Evolutionary conservation across 2,329 filamentous ascomycete species (phyloP).

Genomic region (Nigrospora sphaerica): DNA sequence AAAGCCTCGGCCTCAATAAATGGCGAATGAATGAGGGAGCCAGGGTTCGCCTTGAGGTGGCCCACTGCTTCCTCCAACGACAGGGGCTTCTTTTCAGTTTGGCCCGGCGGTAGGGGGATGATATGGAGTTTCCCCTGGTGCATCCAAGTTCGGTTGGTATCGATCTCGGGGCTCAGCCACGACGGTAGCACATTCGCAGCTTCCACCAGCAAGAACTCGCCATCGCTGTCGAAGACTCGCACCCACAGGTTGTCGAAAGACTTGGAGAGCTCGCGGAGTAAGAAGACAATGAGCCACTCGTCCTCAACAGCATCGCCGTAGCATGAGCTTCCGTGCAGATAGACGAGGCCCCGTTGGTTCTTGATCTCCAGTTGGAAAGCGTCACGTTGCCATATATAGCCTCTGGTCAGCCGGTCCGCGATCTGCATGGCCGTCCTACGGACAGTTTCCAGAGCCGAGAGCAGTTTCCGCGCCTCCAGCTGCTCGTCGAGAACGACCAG

Average conservation of each 20-base stretch:
- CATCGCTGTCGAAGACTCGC: conserved; percentile 78
- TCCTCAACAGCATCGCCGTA: conserved; percentile 95
- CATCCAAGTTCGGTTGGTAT: conserved; percentile 85
- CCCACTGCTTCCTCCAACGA: conserved; percentile 57
- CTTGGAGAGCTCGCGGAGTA: conserved; percentile 74
- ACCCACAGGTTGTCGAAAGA: conserved; percentile 71
- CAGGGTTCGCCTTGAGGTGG: conserved; percentile 49
- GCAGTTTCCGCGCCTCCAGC: conserved; percentile 47
- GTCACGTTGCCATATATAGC: conserved; percentile 95
- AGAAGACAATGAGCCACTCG: conserved; percentile 92
- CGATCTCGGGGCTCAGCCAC: conserved; percentile 89
- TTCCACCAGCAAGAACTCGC: conserved; percentile 92
- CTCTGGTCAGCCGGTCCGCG: conserved; percentile 58
- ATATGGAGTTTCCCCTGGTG: conserved; percentile 69
- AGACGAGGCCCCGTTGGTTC: conserved; percentile 47
- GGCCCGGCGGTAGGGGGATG: conserved; percentile 49
- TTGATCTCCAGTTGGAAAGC: conserved; percentile 63
- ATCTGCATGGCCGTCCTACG: conserved; percentile 62
- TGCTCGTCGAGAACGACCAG: conserved; percentile 62
- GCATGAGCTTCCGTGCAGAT: conserved; percentile 71
- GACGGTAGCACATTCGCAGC: conserved; percentile 79
- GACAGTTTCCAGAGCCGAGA: conserved; percentile 62
- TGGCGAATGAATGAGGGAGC: conserved; percentile 60
- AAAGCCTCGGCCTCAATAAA: conserved; percentile 85
- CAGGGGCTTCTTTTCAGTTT: conserved; percentile 34